Percentiles rank a stretch among this genome's conserved stretches.
phyloP scores from a whole-genome alignment of 1,284 basidiomycete genomes.

The Cryptococcus depauperatus region DNA sequence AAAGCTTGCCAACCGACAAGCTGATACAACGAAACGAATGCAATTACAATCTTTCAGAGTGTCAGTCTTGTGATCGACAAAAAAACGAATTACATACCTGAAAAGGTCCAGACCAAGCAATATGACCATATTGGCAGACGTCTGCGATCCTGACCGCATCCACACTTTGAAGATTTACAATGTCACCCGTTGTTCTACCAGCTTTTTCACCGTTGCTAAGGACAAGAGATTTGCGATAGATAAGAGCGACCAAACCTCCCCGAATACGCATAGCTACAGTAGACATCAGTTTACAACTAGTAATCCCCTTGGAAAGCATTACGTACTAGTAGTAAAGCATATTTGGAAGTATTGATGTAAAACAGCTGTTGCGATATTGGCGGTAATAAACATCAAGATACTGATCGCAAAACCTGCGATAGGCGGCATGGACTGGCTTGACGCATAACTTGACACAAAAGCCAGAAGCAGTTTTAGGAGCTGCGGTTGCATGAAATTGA shows the following conservation, averaged over 20 bases:
- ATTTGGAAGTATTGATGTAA: conserved; percentile 67
- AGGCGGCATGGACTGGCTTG: conserved; percentile 33
- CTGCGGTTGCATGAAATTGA: conserved; percentile 83
- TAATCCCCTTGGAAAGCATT: background rate
- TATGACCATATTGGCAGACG: conserved; percentile 64
- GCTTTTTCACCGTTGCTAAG: conserved; percentile 75
- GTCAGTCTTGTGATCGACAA: background rate
- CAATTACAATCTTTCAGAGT: conserved; percentile 58
- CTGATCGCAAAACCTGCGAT: conserved; percentile 66
- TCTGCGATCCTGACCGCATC: conserved; percentile 74
- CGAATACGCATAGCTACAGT: conserved; percentile 73
- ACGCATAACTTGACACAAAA: conserved; percentile 66
- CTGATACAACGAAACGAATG: conserved; percentile 80
- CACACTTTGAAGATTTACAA: conserved; percentile 88
- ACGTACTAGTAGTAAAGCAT: conserved; percentile 50
- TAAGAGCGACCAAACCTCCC: conserved; percentile 72
- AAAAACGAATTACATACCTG: conserved; percentile 36
- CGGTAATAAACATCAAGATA: conserved; percentile 66
- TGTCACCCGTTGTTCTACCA: conserved; percentile 71
- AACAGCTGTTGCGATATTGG: conserved; percentile 68
- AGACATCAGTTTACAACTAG: background rate
- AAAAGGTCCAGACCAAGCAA: conserved; percentile 49
- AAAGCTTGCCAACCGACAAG: conserved; percentile 88
- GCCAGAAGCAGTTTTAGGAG: conserved; percentile 69
- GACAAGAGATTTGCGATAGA: conserved; percentile 78